Evolutionary conservation across 805 yeast genomes (phyloP).

Genomic region (Metschnikowia noctiluminum): DNA sequence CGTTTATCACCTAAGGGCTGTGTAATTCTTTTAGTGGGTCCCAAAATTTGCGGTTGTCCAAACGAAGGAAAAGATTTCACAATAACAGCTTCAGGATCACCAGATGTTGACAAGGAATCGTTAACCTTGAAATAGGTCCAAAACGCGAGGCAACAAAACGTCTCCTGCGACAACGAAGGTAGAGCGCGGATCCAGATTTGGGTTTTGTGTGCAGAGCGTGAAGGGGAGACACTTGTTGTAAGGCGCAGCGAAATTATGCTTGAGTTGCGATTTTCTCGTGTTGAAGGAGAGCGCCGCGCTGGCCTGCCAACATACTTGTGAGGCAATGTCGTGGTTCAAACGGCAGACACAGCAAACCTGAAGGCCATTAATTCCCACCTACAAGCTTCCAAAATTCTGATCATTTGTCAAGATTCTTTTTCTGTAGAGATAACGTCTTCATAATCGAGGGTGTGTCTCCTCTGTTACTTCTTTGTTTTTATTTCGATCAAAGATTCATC

Average conservation of each 20-base stretch:
- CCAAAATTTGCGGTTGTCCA: not conserved
- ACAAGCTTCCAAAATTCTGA: no score
- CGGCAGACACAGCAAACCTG: no score
- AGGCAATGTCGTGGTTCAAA: no score
- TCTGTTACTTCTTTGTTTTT: no score
- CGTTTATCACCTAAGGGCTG: no score
- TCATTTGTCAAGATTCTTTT: no score
- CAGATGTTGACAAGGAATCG: not conserved
- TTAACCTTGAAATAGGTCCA: not conserved
- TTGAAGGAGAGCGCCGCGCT: not conserved
- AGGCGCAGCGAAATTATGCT: not conserved
- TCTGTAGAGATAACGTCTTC: no score
- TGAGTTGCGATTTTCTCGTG: not conserved
- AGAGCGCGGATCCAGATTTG: constrained; percentile 9
- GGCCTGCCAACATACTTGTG: no score
- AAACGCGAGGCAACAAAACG: constrained; percentile 3
- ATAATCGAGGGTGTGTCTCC: no score
- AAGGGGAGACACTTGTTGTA: not conserved
- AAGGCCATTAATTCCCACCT: no score
- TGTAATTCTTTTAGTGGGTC: not conserved
- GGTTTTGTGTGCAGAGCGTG: not conserved
- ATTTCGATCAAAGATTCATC: no score
- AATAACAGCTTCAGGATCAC: not conserved
- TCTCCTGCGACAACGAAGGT: constrained; percentile 1
- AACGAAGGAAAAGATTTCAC: not conserved